A percentile compares a stretch with the other conserved stretches of the same genome.
These are phyloP conservation scores for Taphrina communis DNA, from an alignment of 1,139 yeast species.

Conservation along the genomic window DNA sequence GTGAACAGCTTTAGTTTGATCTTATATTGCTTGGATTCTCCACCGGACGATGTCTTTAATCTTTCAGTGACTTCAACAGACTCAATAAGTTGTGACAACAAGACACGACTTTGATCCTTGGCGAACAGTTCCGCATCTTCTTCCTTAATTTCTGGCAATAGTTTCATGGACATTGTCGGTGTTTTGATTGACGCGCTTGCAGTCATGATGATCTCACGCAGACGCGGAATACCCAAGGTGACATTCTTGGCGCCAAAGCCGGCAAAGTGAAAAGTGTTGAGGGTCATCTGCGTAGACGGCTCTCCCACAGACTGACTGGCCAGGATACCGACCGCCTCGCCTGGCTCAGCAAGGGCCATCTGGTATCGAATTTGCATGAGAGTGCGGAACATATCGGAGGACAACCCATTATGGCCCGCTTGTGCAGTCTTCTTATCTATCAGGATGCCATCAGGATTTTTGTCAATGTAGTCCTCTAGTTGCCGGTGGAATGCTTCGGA, in stretches of 20 bases:
- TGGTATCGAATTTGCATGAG: conserved; percentile 97
- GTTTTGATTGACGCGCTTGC: conserved; percentile 94
- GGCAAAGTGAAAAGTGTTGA: conserved; percentile 99
- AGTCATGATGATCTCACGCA: conserved; percentile 99
- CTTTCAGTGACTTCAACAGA: conserved; percentile 80
- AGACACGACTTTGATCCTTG: conserved; percentile 83
- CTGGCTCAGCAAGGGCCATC: conserved; percentile 93
- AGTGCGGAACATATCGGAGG: conserved; percentile 66
- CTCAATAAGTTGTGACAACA: conserved; percentile 86
- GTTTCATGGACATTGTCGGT: conserved; percentile 96
- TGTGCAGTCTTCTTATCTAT: conserved; percentile 36
- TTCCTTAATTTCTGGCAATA: conserved; percentile 77
- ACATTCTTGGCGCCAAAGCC: conserved; percentile 99
- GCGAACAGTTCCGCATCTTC: conserved; percentile 91
- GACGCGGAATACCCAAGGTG: conserved; percentile 99
- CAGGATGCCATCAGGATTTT: conserved; percentile 51
- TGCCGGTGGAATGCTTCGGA: conserved; percentile 86
- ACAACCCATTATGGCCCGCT: conserved; percentile 19
- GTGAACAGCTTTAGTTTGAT: conserved; percentile 78
- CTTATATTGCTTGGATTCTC: conserved; percentile 64
- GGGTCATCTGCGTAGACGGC: conserved; percentile 99
- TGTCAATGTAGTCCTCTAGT: conserved; percentile 70
- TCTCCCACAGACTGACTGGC: conserved; percentile 99
- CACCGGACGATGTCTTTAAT: conserved; percentile 66
- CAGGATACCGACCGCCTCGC: conserved; percentile 97